Evolutionary conservation across 176 grass and related monocot species (phyloP).

Genomic region (Zoysia japonica): DNA sequence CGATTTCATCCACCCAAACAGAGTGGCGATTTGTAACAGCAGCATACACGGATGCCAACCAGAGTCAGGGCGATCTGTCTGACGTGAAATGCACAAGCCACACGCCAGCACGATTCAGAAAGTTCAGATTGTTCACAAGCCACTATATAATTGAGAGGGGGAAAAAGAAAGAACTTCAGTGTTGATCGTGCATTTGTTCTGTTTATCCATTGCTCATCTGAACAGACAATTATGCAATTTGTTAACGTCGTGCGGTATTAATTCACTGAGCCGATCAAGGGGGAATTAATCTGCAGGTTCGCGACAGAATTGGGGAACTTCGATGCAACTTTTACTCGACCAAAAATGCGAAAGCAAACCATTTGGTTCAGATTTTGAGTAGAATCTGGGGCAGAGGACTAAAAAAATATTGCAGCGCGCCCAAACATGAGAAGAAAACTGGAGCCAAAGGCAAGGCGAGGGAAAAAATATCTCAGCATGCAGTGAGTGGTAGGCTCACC

Average conservation of each 20-base stretch:
- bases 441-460: not conserved
- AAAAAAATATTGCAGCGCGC: not conserved
- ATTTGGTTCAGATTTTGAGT: not conserved
- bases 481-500: slow-evolving; percentile 28
- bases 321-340: not conserved
- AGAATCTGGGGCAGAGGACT: not conserved
- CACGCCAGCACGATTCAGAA: not conserved
- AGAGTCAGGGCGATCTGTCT: not conserved
- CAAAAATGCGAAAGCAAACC: not conserved
- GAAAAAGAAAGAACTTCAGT: not conserved
- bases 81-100: not conserved
- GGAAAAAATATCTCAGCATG: not conserved
- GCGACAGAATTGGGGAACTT: not conserved
- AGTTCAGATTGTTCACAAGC: not conserved
- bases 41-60: not conserved
- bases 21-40: not conserved
- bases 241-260: not conserved
- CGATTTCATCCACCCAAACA: not conserved
- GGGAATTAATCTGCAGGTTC: not conserved
- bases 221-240: not conserved
- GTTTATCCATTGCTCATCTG: not conserved
- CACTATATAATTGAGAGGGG: not conserved
- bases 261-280: too few relatives aligned
- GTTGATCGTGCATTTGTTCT: not conserved
- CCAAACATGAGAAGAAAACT: not conserved